Conservation (phyloP, 2,329 filamentous ascomycete species). For the Ascosphaera aggregata region DNA sequence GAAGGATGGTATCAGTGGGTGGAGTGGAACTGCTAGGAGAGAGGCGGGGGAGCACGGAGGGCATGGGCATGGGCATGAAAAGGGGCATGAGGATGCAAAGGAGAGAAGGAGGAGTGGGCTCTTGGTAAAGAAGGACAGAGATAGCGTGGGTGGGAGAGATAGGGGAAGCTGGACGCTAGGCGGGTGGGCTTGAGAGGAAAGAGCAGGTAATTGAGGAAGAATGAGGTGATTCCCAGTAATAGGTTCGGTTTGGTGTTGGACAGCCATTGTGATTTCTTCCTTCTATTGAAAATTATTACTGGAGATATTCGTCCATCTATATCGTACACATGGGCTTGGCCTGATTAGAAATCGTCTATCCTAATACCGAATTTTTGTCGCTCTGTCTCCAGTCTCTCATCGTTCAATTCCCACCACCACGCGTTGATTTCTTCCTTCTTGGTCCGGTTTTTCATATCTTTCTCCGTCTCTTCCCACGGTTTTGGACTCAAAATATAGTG, state of each 20-base stretch:
- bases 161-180: constrained; percentile 26
- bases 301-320: background rate
- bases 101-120: constrained; percentile 13
- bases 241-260: background rate
- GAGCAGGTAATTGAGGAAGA: background rate
- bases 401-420: constrained; percentile 35
- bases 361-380: constrained; percentile 9
- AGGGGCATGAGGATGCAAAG: background rate
- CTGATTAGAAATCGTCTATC: background rate
- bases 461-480: constrained; percentile 32
- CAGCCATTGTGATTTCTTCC: background rate
- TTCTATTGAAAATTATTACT: background rate
- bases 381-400: constrained; percentile 25
- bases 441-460: constrained; percentile 3
- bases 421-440: constrained; percentile 26
- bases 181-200: constrained; percentile 18
- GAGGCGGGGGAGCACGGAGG: background rate
- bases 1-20: constrained; percentile 23
- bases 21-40: constrained; percentile 15
- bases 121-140: constrained; percentile 17
- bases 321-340: background rate
- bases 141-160: constrained; percentile 14
- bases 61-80: background rate
- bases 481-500: constrained; percentile 39
- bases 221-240: background rate